Evolutionary conservation across 2,329 filamentous ascomycete species (phyloP), one percentile per base, ranked within the genome.

Genomic region (Diplodia corticola): DNA sequence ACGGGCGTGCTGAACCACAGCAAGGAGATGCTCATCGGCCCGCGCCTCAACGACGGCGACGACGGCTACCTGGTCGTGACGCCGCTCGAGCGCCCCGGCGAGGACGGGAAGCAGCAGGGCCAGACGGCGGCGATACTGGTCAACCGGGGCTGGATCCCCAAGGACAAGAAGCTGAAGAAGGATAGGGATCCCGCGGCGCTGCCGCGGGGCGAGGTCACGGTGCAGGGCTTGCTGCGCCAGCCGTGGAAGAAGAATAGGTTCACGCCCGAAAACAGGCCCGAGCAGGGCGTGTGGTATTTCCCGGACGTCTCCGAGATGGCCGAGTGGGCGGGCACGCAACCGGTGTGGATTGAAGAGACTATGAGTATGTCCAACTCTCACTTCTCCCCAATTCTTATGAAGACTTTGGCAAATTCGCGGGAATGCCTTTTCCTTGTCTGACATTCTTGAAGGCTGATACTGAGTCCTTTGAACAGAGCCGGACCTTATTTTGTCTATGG

Each of bases 201-300:
- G 70, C 90, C 91, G 0, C 76, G 74, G 57, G 92, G 88, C 0
- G 87, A 90, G 73, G 89, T 98, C 10, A 86, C 85, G 0, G 88
- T 99, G 2, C 89, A 97, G 79, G 95, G 95, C 0, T 74, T 99
- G 76, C 76, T 99, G 76, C 81, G 95, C 67, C 88, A 95, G 80
- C 94, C 94, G 9, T 96, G 92, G 87, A 95, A 96, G 85, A 96
- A 94, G 84, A 99, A 99, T 77, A 90, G 93, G 86, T 99, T 99
- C 77, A 99, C 95, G 65, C 95, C 95, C 0, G 88, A 91, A 0
- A 99, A 99, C 73, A 83, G 87, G 71, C 94, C 94, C 0, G 89
- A 93, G 71, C 88, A 88, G 74, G 87, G 89, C 67, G 89, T 93
- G 78, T 99, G 96, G 77, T 97, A 97, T 80, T 99, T 99, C 74